Percentiles rank a stretch among this genome's conserved stretches.
Evolutionary conservation across 768 basidiomycete species (phyloP).

Genomic region (Neoboletus subvelutipes): DNA sequence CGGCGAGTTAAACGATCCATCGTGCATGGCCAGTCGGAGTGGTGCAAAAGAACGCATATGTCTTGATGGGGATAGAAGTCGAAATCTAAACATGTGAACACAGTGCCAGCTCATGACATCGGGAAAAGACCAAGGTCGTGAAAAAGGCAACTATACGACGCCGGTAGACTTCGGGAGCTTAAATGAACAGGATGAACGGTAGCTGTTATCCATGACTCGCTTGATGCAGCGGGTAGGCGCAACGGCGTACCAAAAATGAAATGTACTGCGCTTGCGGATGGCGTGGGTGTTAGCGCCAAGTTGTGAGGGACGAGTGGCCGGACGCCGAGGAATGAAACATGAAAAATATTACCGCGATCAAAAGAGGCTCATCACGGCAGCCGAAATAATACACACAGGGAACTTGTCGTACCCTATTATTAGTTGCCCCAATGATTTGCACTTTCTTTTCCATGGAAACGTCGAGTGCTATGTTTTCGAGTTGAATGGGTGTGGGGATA

Average conservation of each 20-base stretch:
- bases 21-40: no score
- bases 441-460: conserved; percentile 3
- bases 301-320: not conserved
- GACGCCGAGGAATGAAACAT: not conserved
- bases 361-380: conserved; percentile 1
- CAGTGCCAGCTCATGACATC: not conserved
- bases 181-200: not conserved
- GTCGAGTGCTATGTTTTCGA: not conserved
- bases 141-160: not conserved
- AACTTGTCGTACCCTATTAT: not conserved
- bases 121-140: not conserved
- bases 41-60: not conserved
- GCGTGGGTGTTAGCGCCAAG: not conserved
- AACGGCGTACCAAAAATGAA: not conserved
- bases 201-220: not conserved
- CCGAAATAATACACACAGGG: not conserved
- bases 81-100: not conserved
- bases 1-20: no score
- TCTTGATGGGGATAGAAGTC: conserved; percentile 1
- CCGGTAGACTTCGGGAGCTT: not conserved
- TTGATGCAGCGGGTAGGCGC: not conserved
- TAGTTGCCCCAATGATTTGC: not conserved
- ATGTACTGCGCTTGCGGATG: not conserved
- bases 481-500: not conserved
- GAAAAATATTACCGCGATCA: conserved; percentile 6